Conservation (phyloP, 176 grass and related monocot genomes). For the Eleusine indica region DNA sequence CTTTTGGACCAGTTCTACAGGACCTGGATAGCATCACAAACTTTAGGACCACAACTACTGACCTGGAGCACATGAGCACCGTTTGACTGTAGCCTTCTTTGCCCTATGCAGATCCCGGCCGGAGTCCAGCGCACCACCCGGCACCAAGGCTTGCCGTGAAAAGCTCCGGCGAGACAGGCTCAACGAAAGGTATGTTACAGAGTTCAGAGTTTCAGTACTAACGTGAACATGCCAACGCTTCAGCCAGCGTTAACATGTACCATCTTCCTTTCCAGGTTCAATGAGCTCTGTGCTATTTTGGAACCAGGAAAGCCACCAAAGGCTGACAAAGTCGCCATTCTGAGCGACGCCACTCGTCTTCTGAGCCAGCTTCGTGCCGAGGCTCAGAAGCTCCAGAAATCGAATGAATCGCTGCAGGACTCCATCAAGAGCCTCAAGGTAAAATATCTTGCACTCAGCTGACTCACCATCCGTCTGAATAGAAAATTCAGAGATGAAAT, state of each 20-base stretch:
- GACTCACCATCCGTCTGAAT: neutral
- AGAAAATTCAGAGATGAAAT: neutral
- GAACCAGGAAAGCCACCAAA: conserved; percentile 86
- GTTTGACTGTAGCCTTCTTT: neutral
- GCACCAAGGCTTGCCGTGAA: conserved; percentile 93
- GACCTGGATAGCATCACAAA: neutral
- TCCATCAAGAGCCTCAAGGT: conserved; percentile 91
- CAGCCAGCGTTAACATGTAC: neutral
- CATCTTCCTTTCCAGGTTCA: conserved; percentile 62
- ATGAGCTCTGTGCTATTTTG: conserved; percentile 77
- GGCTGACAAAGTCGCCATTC: conserved; percentile 79
- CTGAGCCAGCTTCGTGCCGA: conserved; percentile 60
- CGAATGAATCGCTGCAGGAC: conserved; percentile 76
- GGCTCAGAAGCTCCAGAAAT: conserved; percentile 78
- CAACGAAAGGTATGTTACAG: conserved; percentile 69
- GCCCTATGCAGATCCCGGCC: conserved; percentile 58
- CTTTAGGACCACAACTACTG: neutral
- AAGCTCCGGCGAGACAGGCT: conserved; percentile 90
- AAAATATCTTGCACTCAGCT: neutral
- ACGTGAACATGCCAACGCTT: neutral
- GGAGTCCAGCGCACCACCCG: conserved; percentile 75
- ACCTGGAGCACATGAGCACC: neutral
- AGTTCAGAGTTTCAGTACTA: neutral
- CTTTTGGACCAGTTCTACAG: neutral
- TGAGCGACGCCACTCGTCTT: conserved; percentile 65